These are phyloP conservation scores for Ogataea sp. DNA, from an alignment of 805 yeast species.

Conservation along the genomic window DNA sequence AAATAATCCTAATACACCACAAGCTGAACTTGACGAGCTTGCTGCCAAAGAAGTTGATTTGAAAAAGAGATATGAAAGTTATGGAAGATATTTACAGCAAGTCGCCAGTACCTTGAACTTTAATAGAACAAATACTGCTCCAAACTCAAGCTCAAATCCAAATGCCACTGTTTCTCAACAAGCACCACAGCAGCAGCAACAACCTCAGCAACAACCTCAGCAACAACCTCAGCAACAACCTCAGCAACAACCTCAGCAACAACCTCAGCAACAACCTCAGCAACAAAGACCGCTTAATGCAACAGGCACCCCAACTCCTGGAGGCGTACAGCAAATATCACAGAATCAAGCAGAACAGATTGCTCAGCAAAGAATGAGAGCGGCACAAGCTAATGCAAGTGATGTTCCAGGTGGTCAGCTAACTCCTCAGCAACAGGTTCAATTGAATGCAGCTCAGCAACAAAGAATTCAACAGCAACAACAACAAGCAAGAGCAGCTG, in stretches of 20 bases:
- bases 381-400: conserved; percentile 3
- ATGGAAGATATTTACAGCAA: conserved; percentile 30
- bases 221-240: conserved; percentile 9
- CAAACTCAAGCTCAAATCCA: not conserved
- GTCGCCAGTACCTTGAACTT: conserved; percentile 26
- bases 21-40: conserved; percentile 36
- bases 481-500: conserved; percentile 7
- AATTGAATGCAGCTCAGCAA: conserved; percentile 3
- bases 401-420: not conserved
- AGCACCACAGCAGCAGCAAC: conserved; percentile 1
- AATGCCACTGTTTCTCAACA: too few relatives aligned
- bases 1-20: conserved; percentile 32
- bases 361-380: conserved; percentile 4
- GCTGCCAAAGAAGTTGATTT: conserved; percentile 41
- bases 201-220: conserved; percentile 5
- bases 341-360: conserved; percentile 2
- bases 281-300: not conserved
- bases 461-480: conserved; percentile 7
- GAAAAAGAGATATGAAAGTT: conserved; percentile 38
- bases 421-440: conserved; percentile 9
- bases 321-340: conserved; percentile 1
- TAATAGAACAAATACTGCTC: not conserved
- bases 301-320: too few relatives aligned
- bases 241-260: conserved; percentile 5
- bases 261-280: not conserved